Conservation (phyloP, 176 grass and related monocot species). For the Ananas comosus region DNA sequence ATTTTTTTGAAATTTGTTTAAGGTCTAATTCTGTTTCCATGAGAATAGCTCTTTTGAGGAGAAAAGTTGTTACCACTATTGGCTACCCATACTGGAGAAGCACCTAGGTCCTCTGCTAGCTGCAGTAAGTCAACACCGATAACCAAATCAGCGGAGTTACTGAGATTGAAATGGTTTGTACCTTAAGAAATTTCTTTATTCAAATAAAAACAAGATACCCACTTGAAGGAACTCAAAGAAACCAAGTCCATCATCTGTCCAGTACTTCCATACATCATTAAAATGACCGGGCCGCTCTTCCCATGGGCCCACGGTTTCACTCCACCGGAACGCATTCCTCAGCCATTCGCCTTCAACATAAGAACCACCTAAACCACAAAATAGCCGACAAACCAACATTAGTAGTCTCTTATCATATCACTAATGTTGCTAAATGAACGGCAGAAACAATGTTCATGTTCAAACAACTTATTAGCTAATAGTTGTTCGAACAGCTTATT, state of each 20-base stretch:
- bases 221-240: constrained; percentile 95
- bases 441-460: too few species aligned
- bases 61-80: constrained; percentile 60
- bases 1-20: too few species aligned
- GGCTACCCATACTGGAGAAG: constrained; percentile 77
- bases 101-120: constrained; percentile 83
- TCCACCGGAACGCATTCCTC: constrained; percentile 80
- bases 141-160: constrained; percentile 17
- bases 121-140: constrained; percentile 29
- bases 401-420: neutral
- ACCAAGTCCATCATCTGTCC: constrained; percentile 89
- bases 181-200: constrained; percentile 15
- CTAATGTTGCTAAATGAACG: constrained; percentile 9
- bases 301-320: constrained; percentile 74
- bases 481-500: constrained; percentile 4
- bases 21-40: constrained; percentile 4
- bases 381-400: constrained; percentile 1
- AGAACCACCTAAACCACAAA: constrained; percentile 53
- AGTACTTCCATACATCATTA: constrained; percentile 83
- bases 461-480: neutral
- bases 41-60: constrained; percentile 12
- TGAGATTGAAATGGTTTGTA: neutral
- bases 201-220: constrained; percentile 24
- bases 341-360: constrained; percentile 81
- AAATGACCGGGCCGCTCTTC: constrained; percentile 87